Conservation (phyloP, 768 basidiomycete species). For the Macrolepiota albuminosa region DNA sequence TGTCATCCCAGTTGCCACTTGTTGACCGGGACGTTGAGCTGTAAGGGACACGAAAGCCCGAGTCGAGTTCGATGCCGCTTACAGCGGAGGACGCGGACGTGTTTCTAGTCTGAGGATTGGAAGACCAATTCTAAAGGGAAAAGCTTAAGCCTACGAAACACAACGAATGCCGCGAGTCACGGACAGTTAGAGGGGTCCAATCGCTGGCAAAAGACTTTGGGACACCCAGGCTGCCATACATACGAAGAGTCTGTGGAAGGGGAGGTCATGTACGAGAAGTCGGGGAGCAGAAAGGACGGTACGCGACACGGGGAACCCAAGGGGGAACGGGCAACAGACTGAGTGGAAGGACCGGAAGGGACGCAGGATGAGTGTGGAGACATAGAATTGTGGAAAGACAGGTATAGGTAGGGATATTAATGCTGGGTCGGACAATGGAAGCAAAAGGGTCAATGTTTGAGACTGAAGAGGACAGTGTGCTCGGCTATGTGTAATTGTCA, state of each 20-base stretch:
- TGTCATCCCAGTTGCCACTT: slow-evolving; percentile 60
- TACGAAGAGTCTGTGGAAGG: slow-evolving; percentile 32
- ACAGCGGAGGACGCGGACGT: slow-evolving; percentile 58
- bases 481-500: slow-evolving; percentile 10
- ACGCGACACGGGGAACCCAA: slow-evolving; percentile 57
- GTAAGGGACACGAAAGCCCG: slow-evolving; percentile 40
- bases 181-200: slow-evolving; percentile 28
- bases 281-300: slow-evolving; percentile 15
- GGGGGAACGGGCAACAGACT: slow-evolving; percentile 60
- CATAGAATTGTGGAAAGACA: slow-evolving; percentile 20
- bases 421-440: slow-evolving; percentile 18
- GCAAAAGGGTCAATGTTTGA: slow-evolving; percentile 22
- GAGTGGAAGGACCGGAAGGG: slow-evolving; percentile 66
- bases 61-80: slow-evolving; percentile 47
- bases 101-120: slow-evolving; percentile 48
- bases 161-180: slow-evolving; percentile 16
- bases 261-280: not conserved
- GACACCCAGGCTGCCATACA: slow-evolving; percentile 31
- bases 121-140: slow-evolving; percentile 49
- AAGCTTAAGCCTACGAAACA: slow-evolving; percentile 8
- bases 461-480: slow-evolving; percentile 23
- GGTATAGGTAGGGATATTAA: slow-evolving; percentile 10
- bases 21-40: slow-evolving; percentile 36
- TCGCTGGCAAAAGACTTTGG: slow-evolving; percentile 30
- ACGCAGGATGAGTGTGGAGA: slow-evolving; percentile 53